Percentiles rank a stretch among this genome's conserved stretches.
Conservation (phyloP, 306 rosid genomes). For the Quillaja saponaria region DNA sequence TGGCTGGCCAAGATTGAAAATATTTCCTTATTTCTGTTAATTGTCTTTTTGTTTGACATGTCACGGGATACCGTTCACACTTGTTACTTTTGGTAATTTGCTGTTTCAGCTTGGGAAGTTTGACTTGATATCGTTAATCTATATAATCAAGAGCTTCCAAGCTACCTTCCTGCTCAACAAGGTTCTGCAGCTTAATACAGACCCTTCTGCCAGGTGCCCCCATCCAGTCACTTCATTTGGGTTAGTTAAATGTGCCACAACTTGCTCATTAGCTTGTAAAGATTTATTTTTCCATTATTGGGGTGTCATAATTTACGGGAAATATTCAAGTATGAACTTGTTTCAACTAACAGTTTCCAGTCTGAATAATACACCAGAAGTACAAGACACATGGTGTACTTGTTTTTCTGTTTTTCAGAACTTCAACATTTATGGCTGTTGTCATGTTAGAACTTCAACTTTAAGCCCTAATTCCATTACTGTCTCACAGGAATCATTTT, state of each 20-base stretch:
- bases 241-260: constrained; percentile 35
- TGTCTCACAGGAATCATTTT: neutral
- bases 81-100: constrained; percentile 20
- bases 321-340: no score
- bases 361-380: constrained; percentile 1
- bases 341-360: neutral
- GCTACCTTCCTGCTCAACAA: constrained; percentile 25
- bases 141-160: constrained; percentile 43
- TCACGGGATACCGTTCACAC: constrained; percentile 37
- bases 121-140: constrained; percentile 47
- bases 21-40: constrained; percentile 12
- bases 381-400: constrained; percentile 19
- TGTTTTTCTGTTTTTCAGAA: neutral
- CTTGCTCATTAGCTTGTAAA: neutral
- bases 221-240: constrained; percentile 36
- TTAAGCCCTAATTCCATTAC: constrained; percentile 8
- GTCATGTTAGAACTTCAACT: neutral
- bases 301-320: constrained; percentile 10
- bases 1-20: constrained; percentile 24
- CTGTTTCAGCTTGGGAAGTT: constrained; percentile 53
- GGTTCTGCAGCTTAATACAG: constrained; percentile 24
- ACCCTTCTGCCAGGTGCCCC: constrained; percentile 19
- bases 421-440: no score
- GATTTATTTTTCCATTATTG: constrained; percentile 13
- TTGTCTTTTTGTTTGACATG: constrained; percentile 29